Conservation (phyloP, 2,329 filamentous ascomycete genomes). For the Monilinia vaccinii-corymbosi region DNA sequence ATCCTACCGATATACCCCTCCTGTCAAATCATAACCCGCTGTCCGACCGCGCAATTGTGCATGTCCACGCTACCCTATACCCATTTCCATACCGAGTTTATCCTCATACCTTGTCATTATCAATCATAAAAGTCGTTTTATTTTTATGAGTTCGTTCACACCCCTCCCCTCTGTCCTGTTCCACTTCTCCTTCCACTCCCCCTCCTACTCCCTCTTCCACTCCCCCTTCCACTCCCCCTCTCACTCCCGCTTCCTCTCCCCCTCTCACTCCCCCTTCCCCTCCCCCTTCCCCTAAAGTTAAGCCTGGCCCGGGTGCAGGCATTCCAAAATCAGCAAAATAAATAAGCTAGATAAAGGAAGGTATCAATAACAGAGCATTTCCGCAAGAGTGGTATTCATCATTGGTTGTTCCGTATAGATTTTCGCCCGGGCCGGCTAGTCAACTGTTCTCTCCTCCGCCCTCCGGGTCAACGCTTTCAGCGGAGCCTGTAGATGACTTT, state of each 20-base stretch:
- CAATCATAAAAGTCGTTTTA: not conserved
- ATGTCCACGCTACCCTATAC: not conserved
- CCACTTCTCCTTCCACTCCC: no score
- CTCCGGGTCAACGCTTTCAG: slow-evolving; percentile 4
- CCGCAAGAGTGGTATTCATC: slow-evolving; percentile 7
- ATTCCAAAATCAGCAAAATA: not conserved
- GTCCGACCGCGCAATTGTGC: not conserved
- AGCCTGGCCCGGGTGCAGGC: not conserved
- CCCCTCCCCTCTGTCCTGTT: no score
- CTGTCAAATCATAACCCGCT: not conserved
- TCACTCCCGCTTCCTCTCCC: no score
- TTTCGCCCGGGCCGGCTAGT: slow-evolving; percentile 10
- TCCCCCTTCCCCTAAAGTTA: not conserved
- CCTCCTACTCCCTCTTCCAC: no score
- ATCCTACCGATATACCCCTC: not conserved
- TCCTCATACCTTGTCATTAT: not conserved
- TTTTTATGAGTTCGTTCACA: not conserved
- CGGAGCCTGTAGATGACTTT: slow-evolving; percentile 20
- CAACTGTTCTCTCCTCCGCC: not conserved
- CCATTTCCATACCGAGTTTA: not conserved
- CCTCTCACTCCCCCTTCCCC: no score
- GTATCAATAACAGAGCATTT: slow-evolving; percentile 10
- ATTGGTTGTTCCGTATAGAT: slow-evolving; percentile 5
- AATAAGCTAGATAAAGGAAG: slow-evolving; percentile 8
- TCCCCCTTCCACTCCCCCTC: not conserved